Base-by-base conservation (phyloP, 495 filamentous ascomycete species). In the Pyrenula aspistea region DNA sequence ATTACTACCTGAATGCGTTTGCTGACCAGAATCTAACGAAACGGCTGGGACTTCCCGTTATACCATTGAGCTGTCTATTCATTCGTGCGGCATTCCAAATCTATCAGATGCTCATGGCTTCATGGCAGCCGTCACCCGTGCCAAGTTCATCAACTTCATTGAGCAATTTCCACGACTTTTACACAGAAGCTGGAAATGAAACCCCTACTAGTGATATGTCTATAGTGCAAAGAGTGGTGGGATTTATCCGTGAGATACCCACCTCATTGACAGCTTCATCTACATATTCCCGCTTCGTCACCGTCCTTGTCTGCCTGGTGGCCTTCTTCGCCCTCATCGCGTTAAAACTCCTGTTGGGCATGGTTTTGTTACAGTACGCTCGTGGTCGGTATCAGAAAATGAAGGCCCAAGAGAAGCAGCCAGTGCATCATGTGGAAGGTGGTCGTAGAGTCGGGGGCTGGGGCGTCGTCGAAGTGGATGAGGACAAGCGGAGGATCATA, bases 1-100 rank as follows among this genome's bases (percentile, higher is more conserved):
- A 99, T 62, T 99, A 99, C 70, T 97, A 97, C 66, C 90, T 91
- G 1, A 91, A 95, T 65, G 93, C 94, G 10, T 97, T 96, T 65
- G 83, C 84, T 0, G 87, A 95, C 50, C 92, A 89, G 55, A 90
- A 87, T 56, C 75, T 99, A 1, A 95, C 89, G 10, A 87, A 89
- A 53, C 85, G 93, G 19, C 78, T 99, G 12, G 93, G 93, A 23
- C 79, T 99, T 1, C 93, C 93, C 0, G 85, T 99, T 24, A 83
- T 99, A 53, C 93, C 93, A 0, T 75, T 99, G 15, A 88, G 90
- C 3, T 95, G 89, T 62, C 86, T 99, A 54, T 97, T 97, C 71
- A 91, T 99, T 66, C 85, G 93, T 24, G 88, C 94, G 36, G 89
- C 88, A 1, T 79, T 97, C 20, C 93, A 99, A 67, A 96, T 91